Conservation (phyloP, 768 basidiomycete genomes). For the Hygrophoropsis aurantiaca region DNA sequence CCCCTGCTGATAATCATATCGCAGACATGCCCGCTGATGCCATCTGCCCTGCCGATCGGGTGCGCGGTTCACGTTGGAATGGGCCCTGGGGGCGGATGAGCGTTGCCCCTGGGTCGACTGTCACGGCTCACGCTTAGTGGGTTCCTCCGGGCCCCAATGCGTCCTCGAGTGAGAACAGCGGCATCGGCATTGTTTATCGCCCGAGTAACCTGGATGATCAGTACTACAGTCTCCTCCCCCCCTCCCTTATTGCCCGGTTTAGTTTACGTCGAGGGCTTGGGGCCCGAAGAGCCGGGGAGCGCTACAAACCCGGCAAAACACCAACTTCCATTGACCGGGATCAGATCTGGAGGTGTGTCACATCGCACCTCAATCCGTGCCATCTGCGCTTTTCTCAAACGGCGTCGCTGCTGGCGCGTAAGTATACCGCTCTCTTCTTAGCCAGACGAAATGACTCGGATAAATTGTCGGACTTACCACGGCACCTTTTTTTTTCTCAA, state of each 20-base stretch:
- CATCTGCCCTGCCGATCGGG: slow-evolving; percentile 30
- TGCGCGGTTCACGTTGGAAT: slow-evolving; percentile 44
- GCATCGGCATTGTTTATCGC: slow-evolving; percentile 17
- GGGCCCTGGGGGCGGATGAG: slow-evolving; percentile 50
- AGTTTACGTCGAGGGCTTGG: slow-evolving; percentile 52
- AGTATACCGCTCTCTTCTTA: slow-evolving; percentile 83
- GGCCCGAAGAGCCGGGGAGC: slow-evolving; percentile 79
- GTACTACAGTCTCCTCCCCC: slow-evolving; percentile 26
- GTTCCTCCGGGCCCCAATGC: slow-evolving; percentile 11
- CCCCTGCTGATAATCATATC: slow-evolving; percentile 45
- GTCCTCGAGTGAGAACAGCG: neutral
- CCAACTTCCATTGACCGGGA: slow-evolving; percentile 65
- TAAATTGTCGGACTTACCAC: slow-evolving; percentile 74
- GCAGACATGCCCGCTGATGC: slow-evolving; percentile 26
- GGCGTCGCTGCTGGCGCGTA: slow-evolving; percentile 86
- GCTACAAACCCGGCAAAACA: slow-evolving; percentile 80
- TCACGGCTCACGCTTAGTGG: slow-evolving; percentile 20
- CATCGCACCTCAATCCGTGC: too few species aligned
- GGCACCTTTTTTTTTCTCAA: slow-evolving; percentile 72
- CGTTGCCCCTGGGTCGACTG: slow-evolving; percentile 11
- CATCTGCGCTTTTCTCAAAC: slow-evolving; percentile 3
- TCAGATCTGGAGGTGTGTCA: slow-evolving; percentile 72
- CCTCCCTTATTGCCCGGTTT: slow-evolving; percentile 29
- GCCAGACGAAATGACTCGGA: slow-evolving; percentile 71
- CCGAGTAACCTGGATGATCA: slow-evolving; percentile 25